Percentiles rank a stretch among this genome's conserved stretches.
These are phyloP conservation scores for Phialophora verrucosa DNA, from an alignment of 2,329 filamentous ascomycete genomes.

Conservation along the genomic window DNA sequence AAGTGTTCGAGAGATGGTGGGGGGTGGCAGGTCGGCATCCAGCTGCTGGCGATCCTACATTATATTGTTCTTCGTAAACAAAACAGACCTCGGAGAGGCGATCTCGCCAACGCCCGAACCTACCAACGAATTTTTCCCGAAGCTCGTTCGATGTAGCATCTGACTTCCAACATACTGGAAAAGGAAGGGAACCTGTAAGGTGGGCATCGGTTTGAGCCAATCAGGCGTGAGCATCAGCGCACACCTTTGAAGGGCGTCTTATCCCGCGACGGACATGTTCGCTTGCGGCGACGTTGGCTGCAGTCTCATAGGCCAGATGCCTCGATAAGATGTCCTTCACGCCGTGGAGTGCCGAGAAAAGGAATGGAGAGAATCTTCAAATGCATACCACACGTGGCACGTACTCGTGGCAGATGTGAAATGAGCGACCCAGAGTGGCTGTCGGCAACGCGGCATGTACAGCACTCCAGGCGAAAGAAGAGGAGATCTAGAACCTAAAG, in stretches of 20 bases:
- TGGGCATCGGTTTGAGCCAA: slow-evolving; percentile 7
- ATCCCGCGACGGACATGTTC: slow-evolving; percentile 13
- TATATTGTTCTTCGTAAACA: slow-evolving; percentile 14
- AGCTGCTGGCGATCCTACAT: slow-evolving; percentile 3
- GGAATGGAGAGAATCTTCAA: slow-evolving; percentile 2
- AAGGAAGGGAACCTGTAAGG: slow-evolving; percentile 10
- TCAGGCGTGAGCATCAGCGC: not conserved
- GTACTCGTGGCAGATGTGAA: slow-evolving; percentile 1
- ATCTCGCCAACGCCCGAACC: slow-evolving; percentile 3
- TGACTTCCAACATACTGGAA: not conserved
- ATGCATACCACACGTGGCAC: slow-evolving; percentile 20
- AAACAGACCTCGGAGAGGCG: not conserved
- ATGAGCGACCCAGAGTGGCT: not conserved
- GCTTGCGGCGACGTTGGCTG: slow-evolving; percentile 7
- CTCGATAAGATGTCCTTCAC: slow-evolving; percentile 11
- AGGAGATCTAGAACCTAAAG: not conserved
- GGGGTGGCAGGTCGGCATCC: slow-evolving; percentile 3
- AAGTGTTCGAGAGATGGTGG: not conserved
- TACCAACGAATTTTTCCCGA: not conserved
- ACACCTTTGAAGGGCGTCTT: slow-evolving; percentile 3
- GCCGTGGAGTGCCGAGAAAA: not conserved
- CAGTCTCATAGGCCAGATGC: not conserved
- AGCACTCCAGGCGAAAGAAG: not conserved
- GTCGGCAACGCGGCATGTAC: not conserved
- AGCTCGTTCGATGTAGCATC: slow-evolving; percentile 16